Base-by-base conservation (phyloP, 2,329 filamentous ascomycete species). In the Rutstroemia sp. region DNA sequence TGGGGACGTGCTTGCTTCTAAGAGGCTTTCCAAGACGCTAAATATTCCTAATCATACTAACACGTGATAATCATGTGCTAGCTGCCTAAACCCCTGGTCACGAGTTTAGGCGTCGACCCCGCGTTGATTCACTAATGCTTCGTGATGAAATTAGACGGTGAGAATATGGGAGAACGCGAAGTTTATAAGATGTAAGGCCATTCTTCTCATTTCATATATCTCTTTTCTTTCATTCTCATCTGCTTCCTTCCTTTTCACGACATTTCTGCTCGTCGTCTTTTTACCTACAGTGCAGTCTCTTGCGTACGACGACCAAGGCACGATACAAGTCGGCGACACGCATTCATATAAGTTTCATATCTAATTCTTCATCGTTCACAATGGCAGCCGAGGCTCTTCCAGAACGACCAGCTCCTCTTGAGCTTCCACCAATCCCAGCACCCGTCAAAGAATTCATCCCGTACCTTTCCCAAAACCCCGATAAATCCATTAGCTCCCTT, bases 401-500 rank as follows among this genome's bases (percentile, higher is more conserved):
- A 4, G 25, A 50, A 37, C 25, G 2, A 25, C 38, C 52, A 55
- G 52, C 41, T 45, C 46, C 48, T 18, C 60, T 68, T 37, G 52
- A 65, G 48, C 60, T 67, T 48, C 65, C 66, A 4, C 49, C 59
- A 4, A 56, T 68, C 16, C 66, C 62, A 0, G 58, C 54, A 16
- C 53, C 63, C 5, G 61, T 69, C 16, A 64, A 67, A 49, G 63
- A 67, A 12, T 69, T 69, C 55, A 67, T 68, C 41, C 61, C 66
- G 2, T 80, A 88, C 69, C 75, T 89, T 57, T 73, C 76, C 12
- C 71, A 76, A 56, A 74, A 85, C 59, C 73, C 77, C 5, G 71
- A 79, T 25, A 78, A 72, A 54, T 72, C 81, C 1, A 74, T 90
- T 61, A 60, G 68, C 5, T 75, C 86, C 37, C 73, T 90, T 52